Evolutionary conservation across 2,329 filamentous ascomycete species (phyloP).

Genomic region (Phialemoniopsis sp.): DNA sequence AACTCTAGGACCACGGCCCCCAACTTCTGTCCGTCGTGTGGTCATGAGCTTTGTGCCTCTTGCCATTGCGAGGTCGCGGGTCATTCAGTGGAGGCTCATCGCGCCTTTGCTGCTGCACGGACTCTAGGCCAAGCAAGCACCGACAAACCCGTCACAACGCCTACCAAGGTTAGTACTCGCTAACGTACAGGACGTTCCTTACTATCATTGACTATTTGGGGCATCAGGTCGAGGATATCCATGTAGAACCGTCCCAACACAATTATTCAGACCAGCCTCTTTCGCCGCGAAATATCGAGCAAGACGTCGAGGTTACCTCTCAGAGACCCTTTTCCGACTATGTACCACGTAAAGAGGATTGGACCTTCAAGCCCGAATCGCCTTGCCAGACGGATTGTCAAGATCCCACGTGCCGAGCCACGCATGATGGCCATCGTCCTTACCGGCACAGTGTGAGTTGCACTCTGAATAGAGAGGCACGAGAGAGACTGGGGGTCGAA

Average conservation of each 20-base stretch:
- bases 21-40: conserved; percentile 41
- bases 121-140: conserved; percentile 5
- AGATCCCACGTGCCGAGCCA: conserved; percentile 11
- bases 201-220: too few species aligned
- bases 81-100: conserved; percentile 12
- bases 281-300: too few species aligned
- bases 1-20: conserved; percentile 31
- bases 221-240: too few species aligned
- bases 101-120: conserved; percentile 9
- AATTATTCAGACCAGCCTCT: too few species aligned
- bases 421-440: conserved; percentile 12
- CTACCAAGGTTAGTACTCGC: too few species aligned
- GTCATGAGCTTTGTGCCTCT: conserved; percentile 44
- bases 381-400: conserved; percentile 8
- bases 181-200: too few species aligned
- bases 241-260: too few species aligned
- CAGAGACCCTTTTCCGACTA: conserved; percentile 2
- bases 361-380: too few species aligned
- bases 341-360: conserved; percentile 5
- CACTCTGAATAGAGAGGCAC: conserved; percentile 4
- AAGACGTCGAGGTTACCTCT: too few species aligned
- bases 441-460: conserved; percentile 15
- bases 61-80: conserved; percentile 33
- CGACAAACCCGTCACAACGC: too few species aligned
- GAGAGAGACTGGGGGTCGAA: conserved; percentile 4